Base-by-base conservation (phyloP, 2,329 filamentous ascomycete genomes). In the Penicillium sp. region DNA sequence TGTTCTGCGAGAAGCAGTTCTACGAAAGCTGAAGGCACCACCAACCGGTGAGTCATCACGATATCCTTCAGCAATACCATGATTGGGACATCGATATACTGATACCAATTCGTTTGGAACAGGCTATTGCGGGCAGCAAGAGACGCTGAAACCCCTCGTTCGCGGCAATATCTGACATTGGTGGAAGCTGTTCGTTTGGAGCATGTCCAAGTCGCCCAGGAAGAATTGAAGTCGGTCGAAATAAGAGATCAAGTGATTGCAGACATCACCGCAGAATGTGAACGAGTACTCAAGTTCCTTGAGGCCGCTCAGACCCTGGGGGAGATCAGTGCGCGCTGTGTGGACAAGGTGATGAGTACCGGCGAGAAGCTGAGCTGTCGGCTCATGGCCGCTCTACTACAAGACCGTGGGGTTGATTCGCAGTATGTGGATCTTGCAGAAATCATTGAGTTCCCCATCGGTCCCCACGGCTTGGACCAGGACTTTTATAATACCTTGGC, bases 361-460 rank as follows among this genome's bases (percentile, higher is more conserved):
- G 94, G 94, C 53, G 94, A 99, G 81, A 97, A 96, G 78, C 80
- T 99, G 64, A 95, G 91, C 76, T 97, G 93, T 74, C 84, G 88
- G 32, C 94, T 94, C 73, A 92, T 99, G 89, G 84, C 93, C 22
- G 86, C 89, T 6, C 76, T 97, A 58, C 76, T 99, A 61, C 86
- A 89, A 70, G 92, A 96, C 68, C 82, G 84, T 67, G 88, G 90
- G 18, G 87, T 96, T 5, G 87, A 90, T 44, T 89, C 94, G 13
- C 88, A 94, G 73, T 97, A 93, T 70, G 86, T 99, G 57, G 94
- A 97, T 72, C 79, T 97, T 48, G 88, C 90, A 49, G 90, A 96
- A 66, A 80, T 91, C 48, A 82, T 97, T 69, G 85, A 89, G 70
- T 87, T 86, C 67, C 78, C 80, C 48, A 68, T 74, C 14, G 74